Base-by-base conservation (phyloP, 2,329 filamentous ascomycete genomes). In the Colletotrichum horii region DNA sequence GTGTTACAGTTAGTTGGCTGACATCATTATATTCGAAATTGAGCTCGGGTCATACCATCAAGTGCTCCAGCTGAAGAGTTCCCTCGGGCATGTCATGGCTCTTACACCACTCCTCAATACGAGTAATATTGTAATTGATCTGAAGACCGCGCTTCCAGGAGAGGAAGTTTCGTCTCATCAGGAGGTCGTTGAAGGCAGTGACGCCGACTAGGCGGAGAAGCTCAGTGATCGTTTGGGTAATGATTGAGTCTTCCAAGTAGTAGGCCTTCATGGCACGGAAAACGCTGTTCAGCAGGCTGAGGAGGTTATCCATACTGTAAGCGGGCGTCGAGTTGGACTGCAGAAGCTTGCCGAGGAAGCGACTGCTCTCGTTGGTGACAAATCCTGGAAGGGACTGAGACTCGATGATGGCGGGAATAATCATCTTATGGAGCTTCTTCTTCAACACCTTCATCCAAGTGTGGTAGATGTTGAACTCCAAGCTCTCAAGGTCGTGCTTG, bases 381-480 rank as follows among this genome's bases (percentile, higher is more conserved):
- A 99, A 99, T 80, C 97, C 97, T 67, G 97, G 97, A 77, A 99
- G 92, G 28, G 97, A 98, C 85, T 99, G 97, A 64, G 96, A 98
- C 85, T 99, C 97, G 82, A 99, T 99, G 84, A 99, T 99, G 71
- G 97, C 97, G 2, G 97, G 97, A 69, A 99, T 98, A 82, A 99
- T 97, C 97, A 99, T 99, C 91, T 98, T 98, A 82, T 97, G 95
- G 78, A 99, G 91, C 88, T 98, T 98, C 92, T 98, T 98, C 91
- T 99, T 99, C 82, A 99, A 88, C 73, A 98, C 95, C 90, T 99
- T 99, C 97, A 99, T 99, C 97, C 97, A 99, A 30, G 97, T 99
- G 87, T 99, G 97, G 87, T 99, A 99, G 81, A 99, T 99, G 89
- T 99, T 99, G 89, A 99, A 99, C 87, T 99, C 97, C 78, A 99